phyloP scores from a whole-genome alignment of 495 filamentous ascomycete species.

The Penicillium herquei region DNA sequence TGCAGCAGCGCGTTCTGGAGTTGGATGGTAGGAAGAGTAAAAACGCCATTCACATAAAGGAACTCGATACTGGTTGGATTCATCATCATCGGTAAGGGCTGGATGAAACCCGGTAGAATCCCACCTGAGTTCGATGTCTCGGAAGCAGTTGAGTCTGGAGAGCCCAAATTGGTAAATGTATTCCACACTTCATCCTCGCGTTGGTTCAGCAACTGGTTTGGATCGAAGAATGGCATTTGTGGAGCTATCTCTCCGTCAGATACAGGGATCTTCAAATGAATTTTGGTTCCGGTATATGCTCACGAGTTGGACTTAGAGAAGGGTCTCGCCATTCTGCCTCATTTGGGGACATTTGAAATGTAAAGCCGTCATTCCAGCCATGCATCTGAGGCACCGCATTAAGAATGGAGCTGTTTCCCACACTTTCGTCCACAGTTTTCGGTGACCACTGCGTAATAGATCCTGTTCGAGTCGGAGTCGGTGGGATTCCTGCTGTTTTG shows the following conservation, averaged over 20 bases:
- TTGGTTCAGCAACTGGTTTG: background rate
- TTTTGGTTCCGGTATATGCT: background rate
- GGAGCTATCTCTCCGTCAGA: background rate
- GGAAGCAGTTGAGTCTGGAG: background rate
- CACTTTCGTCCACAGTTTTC: background rate
- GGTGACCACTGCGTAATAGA: background rate
- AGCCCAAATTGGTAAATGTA: slow-evolving; percentile 14
- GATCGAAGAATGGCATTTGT: background rate
- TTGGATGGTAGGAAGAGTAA: slow-evolving; percentile 9
- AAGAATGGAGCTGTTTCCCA: background rate
- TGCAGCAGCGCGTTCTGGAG: slow-evolving; percentile 18
- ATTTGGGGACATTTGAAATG: background rate
- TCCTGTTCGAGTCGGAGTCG: background rate
- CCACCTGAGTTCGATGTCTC: background rate
- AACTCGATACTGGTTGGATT: slow-evolving; percentile 9
- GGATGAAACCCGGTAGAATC: slow-evolving; percentile 18
- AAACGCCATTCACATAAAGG: slow-evolving; percentile 16
- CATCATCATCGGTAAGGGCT: slow-evolving; percentile 15
- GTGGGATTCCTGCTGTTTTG: background rate
- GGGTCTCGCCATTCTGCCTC: background rate
- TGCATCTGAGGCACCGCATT: background rate
- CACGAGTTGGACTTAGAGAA: background rate
- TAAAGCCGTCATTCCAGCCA: background rate
- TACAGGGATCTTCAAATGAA: background rate
- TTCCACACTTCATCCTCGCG: slow-evolving; percentile 16